Evolutionary conservation across 306 rosid genomes (phyloP), one percentile per base, ranked within the genome.

Genomic region (Cicer chorassanicum): DNA sequence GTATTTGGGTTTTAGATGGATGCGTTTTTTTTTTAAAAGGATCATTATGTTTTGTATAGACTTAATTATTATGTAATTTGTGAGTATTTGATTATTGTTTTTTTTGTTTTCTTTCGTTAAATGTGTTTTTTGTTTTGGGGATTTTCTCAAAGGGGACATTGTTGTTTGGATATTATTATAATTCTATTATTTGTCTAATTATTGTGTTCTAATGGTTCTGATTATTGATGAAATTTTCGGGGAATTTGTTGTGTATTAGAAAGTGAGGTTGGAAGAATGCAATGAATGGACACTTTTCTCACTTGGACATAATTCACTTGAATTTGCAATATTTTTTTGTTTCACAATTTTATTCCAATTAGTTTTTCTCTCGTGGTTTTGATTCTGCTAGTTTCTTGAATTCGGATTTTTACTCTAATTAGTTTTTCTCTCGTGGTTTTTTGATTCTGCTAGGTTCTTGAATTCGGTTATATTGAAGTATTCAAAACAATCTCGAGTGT

Each of bases 401-500:
- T 12, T 65, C 29, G 50, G 38, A 2, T 29, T 24, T 13, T 29
- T 39, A 60, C 21, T 73, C 16, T 2, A 12, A 3, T 4, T 60
- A 12, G 19, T 19, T 45, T n/a, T 21, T 21, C 13, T 13, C 38
- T 1, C 29, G 9, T 75, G 68, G 16, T n/a, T 48, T 73, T 64
- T 73, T 64, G 12, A 50, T 71, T 64, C 39, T 29, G 6, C 60
- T 16, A 78, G 84, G 84, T 54, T 39, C 4, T 71, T 59, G 39
- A 13, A 59, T 12, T 65, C 29, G 50, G 38, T 55, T 75, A 45
- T 3, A 8, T 70, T 62, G 39, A 50, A 66, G 57, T 51, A 41
- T 51, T 56, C 12, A 9, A 29, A 5, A 15, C 73, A 14, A 38
- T 36, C 14, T 12, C 4, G 9, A 16, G 70, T 49, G 9, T 54